A percentile compares a stretch with the other conserved stretches of the same genome.
Evolutionary conservation across 1,284 basidiomycete genomes (phyloP).

Genomic region (Coriolopsis trogii): DNA sequence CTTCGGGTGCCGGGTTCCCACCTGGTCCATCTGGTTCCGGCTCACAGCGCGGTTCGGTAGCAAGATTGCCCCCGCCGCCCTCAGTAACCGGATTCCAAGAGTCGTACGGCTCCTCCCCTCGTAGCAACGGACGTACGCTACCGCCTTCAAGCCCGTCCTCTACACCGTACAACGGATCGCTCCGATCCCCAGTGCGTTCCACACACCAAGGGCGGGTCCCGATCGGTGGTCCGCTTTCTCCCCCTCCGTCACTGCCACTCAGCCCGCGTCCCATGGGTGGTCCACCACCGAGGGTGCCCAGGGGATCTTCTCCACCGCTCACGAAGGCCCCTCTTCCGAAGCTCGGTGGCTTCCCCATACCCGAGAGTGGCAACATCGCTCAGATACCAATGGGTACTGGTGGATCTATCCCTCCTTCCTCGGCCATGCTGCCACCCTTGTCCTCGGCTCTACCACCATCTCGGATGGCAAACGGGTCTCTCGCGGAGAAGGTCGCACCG

Average conservation of each 20-base stretch:
- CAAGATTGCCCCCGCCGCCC: conserved; percentile 18
- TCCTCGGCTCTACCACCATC: conserved; percentile 8
- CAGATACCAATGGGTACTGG: conserved; percentile 4
- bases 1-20: neutral
- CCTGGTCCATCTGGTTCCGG: neutral
- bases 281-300: conserved; percentile 15
- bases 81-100: conserved; percentile 14
- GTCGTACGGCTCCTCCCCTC: conserved; percentile 19
- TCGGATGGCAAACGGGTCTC: conserved; percentile 20
- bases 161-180: conserved; percentile 14
- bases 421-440: conserved; percentile 13
- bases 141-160: conserved; percentile 10
- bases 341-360: conserved; percentile 17
- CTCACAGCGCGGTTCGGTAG: conserved; percentile 12
- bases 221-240: conserved; percentile 17
- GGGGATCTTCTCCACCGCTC: conserved; percentile 19
- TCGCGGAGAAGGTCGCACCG: conserved; percentile 18
- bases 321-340: conserved; percentile 14
- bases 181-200: conserved; percentile 19
- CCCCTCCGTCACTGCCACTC: conserved; percentile 15
- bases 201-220: conserved; percentile 13
- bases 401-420: conserved; percentile 5
- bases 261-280: conserved; percentile 20
- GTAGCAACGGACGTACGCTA: conserved; percentile 16
- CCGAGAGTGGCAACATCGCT: conserved; percentile 16